Conservation (phyloP, 441 rosid species). For the Pelargonium myrrhifolium region DNA sequence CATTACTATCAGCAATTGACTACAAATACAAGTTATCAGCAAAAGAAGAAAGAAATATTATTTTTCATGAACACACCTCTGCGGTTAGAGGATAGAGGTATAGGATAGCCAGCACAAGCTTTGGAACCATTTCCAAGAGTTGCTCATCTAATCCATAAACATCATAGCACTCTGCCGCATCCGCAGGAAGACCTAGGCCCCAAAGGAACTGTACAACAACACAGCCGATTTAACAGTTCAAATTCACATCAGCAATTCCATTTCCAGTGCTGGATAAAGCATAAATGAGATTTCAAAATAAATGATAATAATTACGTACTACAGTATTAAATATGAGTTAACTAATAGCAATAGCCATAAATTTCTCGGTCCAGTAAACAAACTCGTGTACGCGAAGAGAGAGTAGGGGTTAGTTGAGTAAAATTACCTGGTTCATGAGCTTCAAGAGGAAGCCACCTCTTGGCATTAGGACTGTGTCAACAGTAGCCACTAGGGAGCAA, state of each 20-base stretch:
- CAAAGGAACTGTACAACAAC: slow-evolving; percentile 56
- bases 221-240: not conserved
- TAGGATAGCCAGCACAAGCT: slow-evolving; percentile 82
- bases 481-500: slow-evolving; percentile 36
- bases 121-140: slow-evolving; percentile 75
- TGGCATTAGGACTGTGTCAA: slow-evolving; percentile 39
- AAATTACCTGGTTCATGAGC: slow-evolving; percentile 87
- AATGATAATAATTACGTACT: no score
- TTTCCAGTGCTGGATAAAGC: not conserved
- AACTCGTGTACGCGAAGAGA: not conserved
- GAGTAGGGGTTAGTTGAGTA: no score
- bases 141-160: slow-evolving; percentile 86
- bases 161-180: slow-evolving; percentile 70
- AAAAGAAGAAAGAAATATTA: not conserved
- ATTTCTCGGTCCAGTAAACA: not conserved
- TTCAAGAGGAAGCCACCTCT: slow-evolving; percentile 96
- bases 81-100: slow-evolving; percentile 73
- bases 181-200: slow-evolving; percentile 65
- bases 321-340: no score
- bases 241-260: not conserved
- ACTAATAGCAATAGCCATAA: not conserved
- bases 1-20: slow-evolving; percentile 12
- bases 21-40: not conserved
- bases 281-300: not conserved
- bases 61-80: no score